These are phyloP conservation scores for Podosphaera fusca DNA, from an alignment of 2,329 filamentous ascomycete species.

Conservation along the genomic window DNA sequence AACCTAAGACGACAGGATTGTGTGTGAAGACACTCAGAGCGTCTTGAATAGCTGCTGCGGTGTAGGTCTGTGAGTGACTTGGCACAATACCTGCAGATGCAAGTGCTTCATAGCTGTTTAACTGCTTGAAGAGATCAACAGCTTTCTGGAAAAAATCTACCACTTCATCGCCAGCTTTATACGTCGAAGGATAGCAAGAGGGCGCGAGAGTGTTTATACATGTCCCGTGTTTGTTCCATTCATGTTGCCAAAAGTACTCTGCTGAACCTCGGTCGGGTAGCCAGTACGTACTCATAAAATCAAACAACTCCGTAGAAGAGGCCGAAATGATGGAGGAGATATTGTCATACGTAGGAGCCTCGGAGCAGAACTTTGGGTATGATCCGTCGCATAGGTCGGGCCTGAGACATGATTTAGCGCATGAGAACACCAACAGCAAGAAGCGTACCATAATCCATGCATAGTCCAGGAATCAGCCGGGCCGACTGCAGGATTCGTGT, in stretches of 20 bases:
- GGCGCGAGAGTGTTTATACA: constrained; percentile 48
- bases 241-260: constrained; percentile 47
- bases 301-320: constrained; percentile 26
- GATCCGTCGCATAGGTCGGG: constrained; percentile 47
- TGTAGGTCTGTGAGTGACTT: constrained; percentile 18
- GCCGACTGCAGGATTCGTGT: constrained; percentile 36
- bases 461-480: constrained; percentile 51
- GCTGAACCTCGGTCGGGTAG: constrained; percentile 42
- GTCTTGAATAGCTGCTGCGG: constrained; percentile 19
- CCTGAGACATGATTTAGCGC: not conserved
- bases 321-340: constrained; percentile 37
- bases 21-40: constrained; percentile 23
- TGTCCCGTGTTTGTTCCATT: constrained; percentile 52
- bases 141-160: constrained; percentile 5
- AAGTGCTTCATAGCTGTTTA: constrained; percentile 16
- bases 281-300: constrained; percentile 39
- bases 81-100: constrained; percentile 30
- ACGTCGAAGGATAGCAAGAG: constrained; percentile 31
- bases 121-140: constrained; percentile 3
- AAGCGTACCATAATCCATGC: constrained; percentile 33
- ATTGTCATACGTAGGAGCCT: constrained; percentile 35
- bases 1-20: constrained; percentile 22
- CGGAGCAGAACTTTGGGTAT: constrained; percentile 43
- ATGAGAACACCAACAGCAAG: not conserved
- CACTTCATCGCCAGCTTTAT: constrained; percentile 6